phyloP scores from a whole-genome alignment of 495 filamentous ascomycete genomes.

The Apodospora peruviana region DNA sequence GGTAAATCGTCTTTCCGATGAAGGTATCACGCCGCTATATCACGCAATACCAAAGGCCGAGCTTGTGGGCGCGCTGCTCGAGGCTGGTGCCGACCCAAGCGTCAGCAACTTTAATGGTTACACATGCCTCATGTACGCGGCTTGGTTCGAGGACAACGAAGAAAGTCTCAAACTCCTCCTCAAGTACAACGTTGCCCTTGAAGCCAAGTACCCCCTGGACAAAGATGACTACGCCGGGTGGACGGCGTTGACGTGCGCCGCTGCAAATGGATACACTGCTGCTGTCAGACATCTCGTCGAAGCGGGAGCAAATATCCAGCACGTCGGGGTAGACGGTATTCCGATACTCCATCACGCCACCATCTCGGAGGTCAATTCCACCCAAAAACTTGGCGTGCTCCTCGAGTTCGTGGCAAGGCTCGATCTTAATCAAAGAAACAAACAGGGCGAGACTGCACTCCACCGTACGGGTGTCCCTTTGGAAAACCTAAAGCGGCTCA shows the following conservation, averaged over 20 bases:
- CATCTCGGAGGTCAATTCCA: neutral
- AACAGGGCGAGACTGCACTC: neutral
- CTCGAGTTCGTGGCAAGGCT: constrained; percentile 1
- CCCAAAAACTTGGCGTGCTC: neutral
- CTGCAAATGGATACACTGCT: neutral
- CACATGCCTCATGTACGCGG: constrained; percentile 2
- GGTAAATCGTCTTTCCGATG: neutral
- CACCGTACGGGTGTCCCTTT: neutral
- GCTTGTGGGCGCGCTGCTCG: constrained; percentile 1
- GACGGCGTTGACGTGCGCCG: constrained; percentile 3
- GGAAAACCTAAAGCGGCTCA: constrained; percentile 3
- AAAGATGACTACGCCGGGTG: neutral
- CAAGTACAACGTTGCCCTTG: neutral
- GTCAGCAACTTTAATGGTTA: constrained; percentile 1
- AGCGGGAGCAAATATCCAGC: constrained; percentile 4
- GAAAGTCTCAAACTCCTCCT: neutral
- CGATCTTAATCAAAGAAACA: neutral
- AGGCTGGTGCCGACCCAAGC: constrained; percentile 1
- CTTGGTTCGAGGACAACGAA: neutral
- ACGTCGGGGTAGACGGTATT: constrained; percentile 3
- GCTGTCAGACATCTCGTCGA: constrained; percentile 3
- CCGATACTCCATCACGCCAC: constrained; percentile 3
- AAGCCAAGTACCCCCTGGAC: neutral
- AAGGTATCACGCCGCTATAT: neutral
- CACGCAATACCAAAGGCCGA: constrained; percentile 2